phyloP scores from a whole-genome alignment of 1,284 basidiomycete genomes.

The Pseudozyma thailandica region DNA sequence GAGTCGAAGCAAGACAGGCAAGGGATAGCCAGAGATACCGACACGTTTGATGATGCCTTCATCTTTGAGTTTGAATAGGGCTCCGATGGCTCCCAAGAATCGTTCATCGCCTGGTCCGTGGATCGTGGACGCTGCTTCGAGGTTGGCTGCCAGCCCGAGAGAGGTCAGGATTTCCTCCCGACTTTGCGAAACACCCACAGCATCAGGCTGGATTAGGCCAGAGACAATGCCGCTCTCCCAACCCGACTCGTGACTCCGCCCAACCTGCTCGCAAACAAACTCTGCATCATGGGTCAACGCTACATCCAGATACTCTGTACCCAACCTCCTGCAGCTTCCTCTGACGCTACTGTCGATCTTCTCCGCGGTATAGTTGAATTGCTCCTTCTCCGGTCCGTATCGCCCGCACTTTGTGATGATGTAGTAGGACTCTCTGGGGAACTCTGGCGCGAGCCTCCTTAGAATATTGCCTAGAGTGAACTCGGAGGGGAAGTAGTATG shows the following conservation, averaged over 20 bases:
- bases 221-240: slow-evolving; percentile 52
- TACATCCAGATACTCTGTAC: slow-evolving; percentile 72
- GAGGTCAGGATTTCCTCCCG: slow-evolving; percentile 49
- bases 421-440: slow-evolving; percentile 69
- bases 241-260: slow-evolving; percentile 67
- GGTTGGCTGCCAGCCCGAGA: slow-evolving; percentile 53
- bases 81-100: slow-evolving; percentile 79
- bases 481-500: slow-evolving; percentile 91
- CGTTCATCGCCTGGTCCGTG: slow-evolving; percentile 82
- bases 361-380: slow-evolving; percentile 83
- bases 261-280: slow-evolving; percentile 77
- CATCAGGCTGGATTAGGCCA: slow-evolving; percentile 26
- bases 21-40: slow-evolving; percentile 88
- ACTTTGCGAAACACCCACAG: slow-evolving; percentile 4
- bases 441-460: slow-evolving; percentile 49
- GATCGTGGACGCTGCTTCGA: slow-evolving; percentile 74
- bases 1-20: slow-evolving; percentile 87
- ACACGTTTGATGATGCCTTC: slow-evolving; percentile 82
- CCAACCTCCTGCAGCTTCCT: slow-evolving; percentile 78
- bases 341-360: slow-evolving; percentile 78
- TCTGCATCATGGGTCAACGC: slow-evolving; percentile 88
- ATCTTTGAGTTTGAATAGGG: slow-evolving; percentile 79
- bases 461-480: slow-evolving; percentile 79
- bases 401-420: slow-evolving; percentile 88
- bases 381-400: slow-evolving; percentile 74